Evolutionary conservation across 495 filamentous ascomycete species (phyloP).

Genomic region (Polyplosphaeria fusca): DNA sequence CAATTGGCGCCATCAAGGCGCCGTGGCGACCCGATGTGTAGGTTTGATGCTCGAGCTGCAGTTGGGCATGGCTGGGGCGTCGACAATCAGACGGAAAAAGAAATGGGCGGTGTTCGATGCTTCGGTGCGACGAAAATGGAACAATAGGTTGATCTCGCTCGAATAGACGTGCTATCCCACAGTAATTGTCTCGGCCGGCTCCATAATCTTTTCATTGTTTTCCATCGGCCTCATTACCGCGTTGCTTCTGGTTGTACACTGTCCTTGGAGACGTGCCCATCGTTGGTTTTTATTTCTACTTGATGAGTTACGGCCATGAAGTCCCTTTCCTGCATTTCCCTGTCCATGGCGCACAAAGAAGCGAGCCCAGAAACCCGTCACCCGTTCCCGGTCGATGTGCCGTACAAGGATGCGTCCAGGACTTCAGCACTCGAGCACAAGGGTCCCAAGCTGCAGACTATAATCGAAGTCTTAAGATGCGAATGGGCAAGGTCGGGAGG

Average conservation of each 20-base stretch:
- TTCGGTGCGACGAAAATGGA: not conserved
- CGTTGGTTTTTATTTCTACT: not conserved
- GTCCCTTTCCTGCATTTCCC: constrained; percentile 21
- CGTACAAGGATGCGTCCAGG: constrained; percentile 10
- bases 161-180: no score
- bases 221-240: no score
- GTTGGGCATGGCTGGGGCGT: not conserved
- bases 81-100: constrained; percentile 15
- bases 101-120: constrained; percentile 17
- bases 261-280: not conserved
- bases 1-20: not conserved
- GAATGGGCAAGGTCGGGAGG: constrained; percentile 14
- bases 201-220: no score
- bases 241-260: not conserved
- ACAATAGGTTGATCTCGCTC: not conserved
- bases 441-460: constrained; percentile 11
- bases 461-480: constrained; percentile 25
- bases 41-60: not conserved
- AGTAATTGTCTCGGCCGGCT: no score
- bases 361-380: not conserved
- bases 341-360: not conserved
- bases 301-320: constrained; percentile 12
- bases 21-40: constrained; percentile 1
- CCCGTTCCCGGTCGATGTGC: constrained; percentile 6
- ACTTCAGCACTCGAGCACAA: constrained; percentile 12